Evolutionary conservation across 441 rosid genomes (phyloP).

Genomic region (California macrophylla): DNA sequence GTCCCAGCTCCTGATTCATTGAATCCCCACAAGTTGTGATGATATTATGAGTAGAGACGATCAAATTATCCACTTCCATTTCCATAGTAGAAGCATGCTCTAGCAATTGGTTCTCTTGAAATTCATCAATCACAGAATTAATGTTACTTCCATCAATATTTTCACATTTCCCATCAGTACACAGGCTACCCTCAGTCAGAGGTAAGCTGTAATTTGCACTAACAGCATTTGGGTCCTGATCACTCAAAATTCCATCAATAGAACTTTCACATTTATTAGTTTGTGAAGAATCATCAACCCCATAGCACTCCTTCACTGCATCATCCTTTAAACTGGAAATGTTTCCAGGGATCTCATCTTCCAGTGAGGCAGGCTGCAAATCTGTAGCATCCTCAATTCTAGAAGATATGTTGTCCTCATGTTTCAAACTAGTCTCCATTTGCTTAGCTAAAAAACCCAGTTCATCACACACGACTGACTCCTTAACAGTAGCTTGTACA

Average conservation of each 20-base stretch:
- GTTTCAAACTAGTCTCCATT: constrained; percentile 61
- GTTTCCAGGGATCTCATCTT: constrained; percentile 30
- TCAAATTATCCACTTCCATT: constrained; percentile 28
- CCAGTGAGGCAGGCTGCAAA: constrained; percentile 28
- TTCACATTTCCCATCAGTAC: constrained; percentile 19
- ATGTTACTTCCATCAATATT: constrained; percentile 24
- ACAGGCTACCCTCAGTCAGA: constrained; percentile 19
- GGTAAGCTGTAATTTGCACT: constrained; percentile 25
- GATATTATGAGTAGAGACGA: constrained; percentile 19
- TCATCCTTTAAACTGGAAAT: constrained; percentile 31
- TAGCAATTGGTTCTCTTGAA: constrained; percentile 26
- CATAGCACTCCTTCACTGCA: constrained; percentile 31
- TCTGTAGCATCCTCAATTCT: constrained; percentile 29
- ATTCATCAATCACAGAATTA: constrained; percentile 23
- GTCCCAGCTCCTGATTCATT: constrained; percentile 28
- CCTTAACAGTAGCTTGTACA: constrained; percentile 35
- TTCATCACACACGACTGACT: constrained; percentile 62
- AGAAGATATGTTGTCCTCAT: constrained; percentile 26
- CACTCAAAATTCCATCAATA: constrained; percentile 26
- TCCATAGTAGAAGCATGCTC: constrained; percentile 31
- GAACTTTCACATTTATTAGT: constrained; percentile 28
- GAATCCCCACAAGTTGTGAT: constrained; percentile 20
- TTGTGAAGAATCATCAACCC: constrained; percentile 32
- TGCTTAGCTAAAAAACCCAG: constrained; percentile 56
- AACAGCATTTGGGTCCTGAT: constrained; percentile 24